A percentile compares a stretch with the other conserved stretches of the same genome.
Conservation (phyloP, 176 grass and related monocot genomes). For the Aegilops sharonensis region DNA sequence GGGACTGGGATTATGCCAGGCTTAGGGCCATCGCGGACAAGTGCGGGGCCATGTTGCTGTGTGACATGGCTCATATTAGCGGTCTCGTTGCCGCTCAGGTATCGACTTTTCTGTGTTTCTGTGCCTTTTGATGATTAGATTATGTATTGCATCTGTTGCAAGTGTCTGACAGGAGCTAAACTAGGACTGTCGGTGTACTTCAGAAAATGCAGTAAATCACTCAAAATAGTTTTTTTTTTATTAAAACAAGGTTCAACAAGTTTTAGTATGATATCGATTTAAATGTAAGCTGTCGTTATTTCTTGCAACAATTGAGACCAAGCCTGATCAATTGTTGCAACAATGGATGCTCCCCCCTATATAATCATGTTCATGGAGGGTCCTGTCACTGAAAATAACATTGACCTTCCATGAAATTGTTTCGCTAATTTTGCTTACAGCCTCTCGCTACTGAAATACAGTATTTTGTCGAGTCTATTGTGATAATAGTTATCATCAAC, state of each 20-base stretch:
- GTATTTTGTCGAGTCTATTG: neutral
- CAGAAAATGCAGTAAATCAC: too few relatives aligned
- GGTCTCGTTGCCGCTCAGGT: slow-evolving; percentile 74
- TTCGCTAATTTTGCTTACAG: neutral
- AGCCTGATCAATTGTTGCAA: neutral
- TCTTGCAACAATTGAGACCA: neutral
- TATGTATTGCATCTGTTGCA: neutral
- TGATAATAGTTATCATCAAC: neutral
- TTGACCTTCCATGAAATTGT: too few relatives aligned
- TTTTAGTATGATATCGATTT: neutral
- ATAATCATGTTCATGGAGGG: neutral
- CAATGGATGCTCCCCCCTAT: neutral
- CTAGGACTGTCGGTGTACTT: too few relatives aligned
- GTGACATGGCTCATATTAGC: slow-evolving; percentile 82
- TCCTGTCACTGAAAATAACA: neutral
- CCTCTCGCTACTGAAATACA: neutral
- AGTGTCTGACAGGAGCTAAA: too few relatives aligned
- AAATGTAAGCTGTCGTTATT: neutral
- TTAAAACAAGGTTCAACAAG: too few relatives aligned
- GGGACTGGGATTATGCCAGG: slow-evolving; percentile 72
- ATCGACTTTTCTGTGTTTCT: neutral
- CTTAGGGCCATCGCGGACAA: slow-evolving; percentile 57
- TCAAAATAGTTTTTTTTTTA: too few relatives aligned
- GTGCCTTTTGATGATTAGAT: neutral
- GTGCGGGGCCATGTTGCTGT: slow-evolving; percentile 63